These are phyloP conservation scores for Neoboletus brunneissimus DNA, from an alignment of 768 basidiomycete genomes.

Conservation along the genomic window DNA sequence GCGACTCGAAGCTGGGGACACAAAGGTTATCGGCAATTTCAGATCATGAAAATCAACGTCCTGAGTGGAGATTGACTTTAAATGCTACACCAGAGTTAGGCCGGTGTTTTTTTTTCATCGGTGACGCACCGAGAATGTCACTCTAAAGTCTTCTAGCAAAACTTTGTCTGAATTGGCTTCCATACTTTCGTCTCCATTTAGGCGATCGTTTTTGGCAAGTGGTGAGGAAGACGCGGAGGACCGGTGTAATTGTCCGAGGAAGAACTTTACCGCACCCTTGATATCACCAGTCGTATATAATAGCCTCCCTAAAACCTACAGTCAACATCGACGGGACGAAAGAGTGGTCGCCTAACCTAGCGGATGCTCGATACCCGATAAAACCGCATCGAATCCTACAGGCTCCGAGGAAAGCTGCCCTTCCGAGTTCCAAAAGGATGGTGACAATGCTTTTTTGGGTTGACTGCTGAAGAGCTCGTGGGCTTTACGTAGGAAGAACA, in stretches of 20 bases:
- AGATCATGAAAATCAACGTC: constrained; percentile 44
- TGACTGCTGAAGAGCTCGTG: constrained; percentile 56
- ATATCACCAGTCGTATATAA: constrained; percentile 90
- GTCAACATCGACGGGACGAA: constrained; percentile 6
- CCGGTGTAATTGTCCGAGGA: constrained; percentile 67
- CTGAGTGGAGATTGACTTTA: constrained; percentile 55
- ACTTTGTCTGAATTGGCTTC: constrained; percentile 55
- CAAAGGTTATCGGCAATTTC: constrained; percentile 66
- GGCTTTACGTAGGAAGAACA: constrained; percentile 74
- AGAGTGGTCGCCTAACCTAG: constrained; percentile 47
- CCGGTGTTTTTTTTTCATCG: background rate
- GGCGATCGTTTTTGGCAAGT: constrained; percentile 13
- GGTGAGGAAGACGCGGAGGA: constrained; percentile 27
- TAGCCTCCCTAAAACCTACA: constrained; percentile 60
- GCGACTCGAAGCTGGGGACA: constrained; percentile 52
- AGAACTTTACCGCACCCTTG: constrained; percentile 70
- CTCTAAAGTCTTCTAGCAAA: constrained; percentile 82
- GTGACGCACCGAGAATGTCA: constrained; percentile 73
- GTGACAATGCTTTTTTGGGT: constrained; percentile 61
- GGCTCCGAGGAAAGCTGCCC: constrained; percentile 39
- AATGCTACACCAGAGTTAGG: constrained; percentile 53
- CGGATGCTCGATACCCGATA: constrained; percentile 76
- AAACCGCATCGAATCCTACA: constrained; percentile 57
- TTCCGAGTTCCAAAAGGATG: constrained; percentile 80
- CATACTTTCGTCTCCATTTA: constrained; percentile 28